Base-by-base conservation (phyloP, 768 basidiomycete genomes). In the Mycena vulgaris region DNA sequence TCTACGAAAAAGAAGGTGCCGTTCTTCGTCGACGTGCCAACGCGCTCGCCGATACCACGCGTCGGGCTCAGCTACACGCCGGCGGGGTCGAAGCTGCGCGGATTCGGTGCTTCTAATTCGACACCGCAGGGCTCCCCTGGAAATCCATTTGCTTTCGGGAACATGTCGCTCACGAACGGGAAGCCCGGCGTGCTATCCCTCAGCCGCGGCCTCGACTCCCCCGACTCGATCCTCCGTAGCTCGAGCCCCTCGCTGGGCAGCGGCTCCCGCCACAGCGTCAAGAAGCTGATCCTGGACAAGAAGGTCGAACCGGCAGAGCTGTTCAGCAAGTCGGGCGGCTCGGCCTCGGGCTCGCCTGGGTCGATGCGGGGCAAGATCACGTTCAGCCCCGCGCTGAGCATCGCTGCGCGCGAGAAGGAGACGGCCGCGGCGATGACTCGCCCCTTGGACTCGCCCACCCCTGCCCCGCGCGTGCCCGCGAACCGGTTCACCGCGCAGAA, bases 201-300 rank as follows among this genome's bases (percentile, higher is more conserved):
- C 39, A 89, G 83, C 73, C 84, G 84, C 69, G 78, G 83, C 27
- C 74, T 77, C 8, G 87, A 91, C 64, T 79, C 80, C 1, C 86
- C 93, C 5, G 94, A 95, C 69, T 83, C 86, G 0, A 89, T 94
- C 74, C 68, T 92, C 65, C 87, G 87, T 31, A 89, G 88, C 63
- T 82, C 87, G 13, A 92, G 88, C 74, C 93, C 89, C 48, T 85
- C 81, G 67, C 85, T 92, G 63, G 89, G 65, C 30, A 66, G 65
- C 49, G 65, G 65, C 21, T 59, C 65, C 1, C 65, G 65, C 30
- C 57, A 92, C 66, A 97, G 95, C 77, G 95, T 97, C 66, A 98
- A 98, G 85, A 97, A 97, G 78, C 87, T 98, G 66, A 91, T 96
- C 40, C 78, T 98, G 70, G 93, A 96, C 77, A 96, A 94, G 81